These are phyloP conservation scores for Tricholomella constricta DNA, from an alignment of 768 basidiomycete species.

Conservation along the genomic window DNA sequence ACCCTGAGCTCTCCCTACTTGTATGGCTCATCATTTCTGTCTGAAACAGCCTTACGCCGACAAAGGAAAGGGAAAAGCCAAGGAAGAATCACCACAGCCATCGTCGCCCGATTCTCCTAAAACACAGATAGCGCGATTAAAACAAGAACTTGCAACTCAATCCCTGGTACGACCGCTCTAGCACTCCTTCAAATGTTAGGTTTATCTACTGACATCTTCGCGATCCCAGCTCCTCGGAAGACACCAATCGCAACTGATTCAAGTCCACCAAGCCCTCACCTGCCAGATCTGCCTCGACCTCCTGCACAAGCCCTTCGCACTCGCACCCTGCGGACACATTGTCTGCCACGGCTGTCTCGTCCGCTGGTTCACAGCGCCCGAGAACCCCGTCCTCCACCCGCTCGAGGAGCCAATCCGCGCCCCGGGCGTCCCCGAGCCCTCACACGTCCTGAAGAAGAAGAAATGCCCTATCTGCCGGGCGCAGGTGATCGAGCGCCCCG, in stretches of 20 bases:
- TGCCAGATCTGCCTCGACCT: constrained; percentile 83
- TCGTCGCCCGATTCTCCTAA: constrained; percentile 19
- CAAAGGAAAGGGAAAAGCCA: constrained; percentile 44
- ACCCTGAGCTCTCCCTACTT: not conserved
- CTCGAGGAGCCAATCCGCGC: constrained; percentile 39
- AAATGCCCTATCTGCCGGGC: constrained; percentile 79
- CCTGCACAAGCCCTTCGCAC: constrained; percentile 70
- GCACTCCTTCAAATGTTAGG: not conserved
- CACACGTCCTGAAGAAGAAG: constrained; percentile 59
- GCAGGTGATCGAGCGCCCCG: constrained; percentile 56
- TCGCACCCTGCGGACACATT: constrained; percentile 76
- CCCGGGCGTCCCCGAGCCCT: constrained; percentile 24
- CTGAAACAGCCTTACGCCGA: constrained; percentile 26
- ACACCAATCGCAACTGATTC: constrained; percentile 54
- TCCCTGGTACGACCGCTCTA: constrained; percentile 32
- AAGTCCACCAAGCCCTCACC: constrained; percentile 63
- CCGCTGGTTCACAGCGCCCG: constrained; percentile 67
- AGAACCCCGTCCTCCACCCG: constrained; percentile 13
- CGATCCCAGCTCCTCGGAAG: constrained; percentile 45
- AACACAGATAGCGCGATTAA: constrained; percentile 40
- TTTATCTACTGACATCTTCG: not conserved
- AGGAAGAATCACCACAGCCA: constrained; percentile 21
- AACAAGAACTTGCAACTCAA: constrained; percentile 44
- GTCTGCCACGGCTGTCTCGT: constrained; percentile 74
- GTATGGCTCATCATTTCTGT: not conserved